Evolutionary conservation across 2,329 filamentous ascomycete genomes (phyloP), one percentile per base, ranked within the genome.

Genomic region (Fusarium globosum): DNA sequence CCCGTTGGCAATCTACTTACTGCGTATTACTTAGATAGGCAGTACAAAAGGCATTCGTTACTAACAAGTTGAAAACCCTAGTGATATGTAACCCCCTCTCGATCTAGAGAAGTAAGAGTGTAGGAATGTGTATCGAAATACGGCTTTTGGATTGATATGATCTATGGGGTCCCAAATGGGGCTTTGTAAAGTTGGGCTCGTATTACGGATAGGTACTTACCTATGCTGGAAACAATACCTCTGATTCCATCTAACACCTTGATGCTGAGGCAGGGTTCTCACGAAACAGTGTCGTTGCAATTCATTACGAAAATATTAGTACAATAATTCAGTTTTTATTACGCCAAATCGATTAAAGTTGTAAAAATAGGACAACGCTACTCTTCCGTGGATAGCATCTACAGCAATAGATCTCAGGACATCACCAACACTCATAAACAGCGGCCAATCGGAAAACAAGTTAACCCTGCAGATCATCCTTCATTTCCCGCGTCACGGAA

Each of bases 381-480:
- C 15, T 59, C 23, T 21, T 38, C 12, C 9, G 15, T 30, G 23
- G 26, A 36, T 28, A 58, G 16, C 15, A 23, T 49, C 33, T 58
- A 18, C 41, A 36, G 41, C 15, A 58, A 49, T 35, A 36, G 20
- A 65, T n/a, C 66, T 68, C 61, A 57, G 43, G 12, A 58, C 15
- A 71, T 68, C 66, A 63, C 61, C 57, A 71, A 67, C 66, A 60
- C 52, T 55, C 36, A 7, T 23, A 36, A 10, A 39, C 45, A 52
- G 42, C 43, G 28, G 7, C 70, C 66, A 73, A 73, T 73, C 66
- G 59, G 48, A 71, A 43, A 26, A 7, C 42, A 30, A 35, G 21
- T 20, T 26, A 33, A 28, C 53, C 66, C 68, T 73, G 66, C 43
- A 71, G 57, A 71, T 73, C 70, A 42, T 70, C 18, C 30, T 41